A percentile compares a stretch with the other conserved stretches of the same genome.
phyloP scores from a whole-genome alignment of 2,329 filamentous ascomycete genomes.

The Ambrosiella beaveri region DNA sequence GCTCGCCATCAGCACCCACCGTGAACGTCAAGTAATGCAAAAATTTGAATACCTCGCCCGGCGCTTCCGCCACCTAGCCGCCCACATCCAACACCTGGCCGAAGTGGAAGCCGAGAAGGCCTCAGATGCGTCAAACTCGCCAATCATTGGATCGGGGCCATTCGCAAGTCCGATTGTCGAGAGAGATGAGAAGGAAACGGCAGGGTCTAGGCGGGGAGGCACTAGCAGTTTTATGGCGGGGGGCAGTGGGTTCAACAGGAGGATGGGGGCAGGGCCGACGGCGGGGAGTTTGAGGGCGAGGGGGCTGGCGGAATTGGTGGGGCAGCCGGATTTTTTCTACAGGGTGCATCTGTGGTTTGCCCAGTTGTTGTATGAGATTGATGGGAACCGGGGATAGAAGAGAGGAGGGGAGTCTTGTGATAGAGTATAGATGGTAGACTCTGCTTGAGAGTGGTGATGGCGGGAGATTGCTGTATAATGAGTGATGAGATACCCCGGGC shows the following conservation, averaged over 20 bases:
- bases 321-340: slow-evolving; percentile 50
- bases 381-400: slow-evolving; percentile 15
- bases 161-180: slow-evolving; percentile 19
- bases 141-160: slow-evolving; percentile 20
- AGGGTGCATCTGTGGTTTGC: slow-evolving; percentile 49
- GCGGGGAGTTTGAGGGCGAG: slow-evolving; percentile 36
- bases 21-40: slow-evolving; percentile 48
- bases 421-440: neutral
- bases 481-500: slow-evolving; percentile 13
- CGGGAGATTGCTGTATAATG: slow-evolving; percentile 1
- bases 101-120: slow-evolving; percentile 44
- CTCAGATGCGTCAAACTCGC: slow-evolving; percentile 23
- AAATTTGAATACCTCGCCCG: slow-evolving; percentile 44
- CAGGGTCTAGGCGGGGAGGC: slow-evolving; percentile 17
- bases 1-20: slow-evolving; percentile 46
- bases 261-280: slow-evolving; percentile 40
- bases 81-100: slow-evolving; percentile 48
- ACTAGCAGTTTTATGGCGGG: slow-evolving; percentile 38
- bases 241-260: slow-evolving; percentile 34
- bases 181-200: slow-evolving; percentile 8
- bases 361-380: slow-evolving; percentile 41
- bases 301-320: slow-evolving; percentile 48
- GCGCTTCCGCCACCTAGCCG: slow-evolving; percentile 45
- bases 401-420: neutral
- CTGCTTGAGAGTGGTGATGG: neutral